Evolutionary conservation across 768 basidiomycete species (phyloP).

Genomic region (Cubamyces lactineus): DNA sequence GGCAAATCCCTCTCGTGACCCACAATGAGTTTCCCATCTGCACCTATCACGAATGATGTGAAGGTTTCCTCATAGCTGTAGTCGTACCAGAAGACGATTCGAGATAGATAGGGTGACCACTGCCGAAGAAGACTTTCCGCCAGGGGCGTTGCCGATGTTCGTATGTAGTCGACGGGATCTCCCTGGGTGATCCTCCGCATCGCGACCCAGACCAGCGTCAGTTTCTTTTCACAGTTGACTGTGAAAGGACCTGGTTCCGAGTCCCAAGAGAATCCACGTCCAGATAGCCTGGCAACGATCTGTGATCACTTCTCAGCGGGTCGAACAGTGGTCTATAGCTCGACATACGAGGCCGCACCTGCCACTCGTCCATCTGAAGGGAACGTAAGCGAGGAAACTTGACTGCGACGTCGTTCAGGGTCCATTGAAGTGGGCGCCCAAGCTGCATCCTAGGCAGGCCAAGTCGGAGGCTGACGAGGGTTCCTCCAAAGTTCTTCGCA

Average conservation of each 20-base stretch:
- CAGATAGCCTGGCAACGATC: background rate
- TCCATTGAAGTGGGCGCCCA: constrained; percentile 9
- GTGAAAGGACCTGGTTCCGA: no score
- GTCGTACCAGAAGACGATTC: background rate
- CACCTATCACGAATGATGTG: background rate
- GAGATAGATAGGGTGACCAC: constrained; percentile 4
- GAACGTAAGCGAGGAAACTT: background rate
- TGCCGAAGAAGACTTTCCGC: background rate
- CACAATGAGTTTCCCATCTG: no score
- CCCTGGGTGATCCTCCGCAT: background rate
- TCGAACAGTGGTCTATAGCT: no score
- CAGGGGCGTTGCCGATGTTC: background rate
- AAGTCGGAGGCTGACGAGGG: background rate
- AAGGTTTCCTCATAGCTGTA: background rate
- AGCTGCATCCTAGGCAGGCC: background rate
- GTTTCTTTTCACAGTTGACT: no score
- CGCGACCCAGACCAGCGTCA: background rate
- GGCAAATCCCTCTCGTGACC: no score
- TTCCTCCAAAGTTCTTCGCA: background rate
- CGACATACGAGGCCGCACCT: background rate
- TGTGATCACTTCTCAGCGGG: no score
- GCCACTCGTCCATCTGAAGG: background rate
- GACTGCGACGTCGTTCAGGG: background rate
- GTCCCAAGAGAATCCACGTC: background rate
- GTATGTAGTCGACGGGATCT: background rate